Evolutionary conservation across 805 yeast genomes (phyloP).

Genomic region (Barnettozyma sucrosica): DNA sequence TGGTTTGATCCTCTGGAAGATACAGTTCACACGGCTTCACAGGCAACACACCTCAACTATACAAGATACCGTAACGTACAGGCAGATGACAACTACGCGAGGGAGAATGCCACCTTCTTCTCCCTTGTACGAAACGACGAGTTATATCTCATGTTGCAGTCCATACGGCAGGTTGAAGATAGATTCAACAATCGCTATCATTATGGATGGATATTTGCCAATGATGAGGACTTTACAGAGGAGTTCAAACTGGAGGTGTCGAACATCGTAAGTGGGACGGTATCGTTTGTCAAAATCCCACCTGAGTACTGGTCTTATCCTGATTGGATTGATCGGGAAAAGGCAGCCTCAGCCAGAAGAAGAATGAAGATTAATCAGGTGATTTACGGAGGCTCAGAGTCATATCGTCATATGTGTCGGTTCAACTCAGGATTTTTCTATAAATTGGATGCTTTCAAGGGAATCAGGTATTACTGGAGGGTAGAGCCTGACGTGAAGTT

Average conservation of each 20-base stretch:
- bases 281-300: slow-evolving; percentile 75
- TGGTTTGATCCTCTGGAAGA: slow-evolving; percentile 13
- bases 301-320: slow-evolving; percentile 86
- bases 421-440: slow-evolving; percentile 87
- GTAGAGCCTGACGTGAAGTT: slow-evolving; percentile 83
- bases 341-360: slow-evolving; percentile 67
- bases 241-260: slow-evolving; percentile 71
- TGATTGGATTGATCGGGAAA: slow-evolving; percentile 68
- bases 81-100: neutral
- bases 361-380: slow-evolving; percentile 71
- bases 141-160: slow-evolving; percentile 46
- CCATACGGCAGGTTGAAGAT: slow-evolving; percentile 59
- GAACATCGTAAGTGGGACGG: slow-evolving; percentile 65
- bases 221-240: slow-evolving; percentile 78
- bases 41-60: neutral
- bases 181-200: slow-evolving; percentile 71
- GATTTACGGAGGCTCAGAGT: slow-evolving; percentile 60
- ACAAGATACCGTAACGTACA: neutral
- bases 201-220: slow-evolving; percentile 94
- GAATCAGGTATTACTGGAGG: slow-evolving; percentile 92
- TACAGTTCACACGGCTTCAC: neutral
- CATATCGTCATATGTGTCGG: slow-evolving; percentile 89
- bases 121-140: slow-evolving; percentile 69
- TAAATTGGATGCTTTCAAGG: slow-evolving; percentile 64
- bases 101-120: slow-evolving; percentile 59